Base-by-base conservation (phyloP, 371 early-diverging fungal species). In the Cokeromyces recurvatus region DNA sequence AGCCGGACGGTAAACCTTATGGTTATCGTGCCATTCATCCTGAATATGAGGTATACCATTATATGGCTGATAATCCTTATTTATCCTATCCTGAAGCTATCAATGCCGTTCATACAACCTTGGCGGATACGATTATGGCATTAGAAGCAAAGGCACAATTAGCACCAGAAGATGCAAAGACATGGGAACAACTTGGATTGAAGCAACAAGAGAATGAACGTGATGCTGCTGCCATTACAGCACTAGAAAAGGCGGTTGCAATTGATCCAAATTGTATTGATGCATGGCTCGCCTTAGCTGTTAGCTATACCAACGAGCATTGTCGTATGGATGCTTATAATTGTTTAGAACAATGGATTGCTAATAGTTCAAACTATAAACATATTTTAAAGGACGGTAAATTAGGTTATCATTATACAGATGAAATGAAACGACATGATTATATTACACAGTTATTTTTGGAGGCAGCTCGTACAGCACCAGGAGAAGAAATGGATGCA, bases 151-250 rank as follows among this genome's bases (percentile, higher is more conserved):
- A 82, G 7, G 85, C 93, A 14, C 89, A 92, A 57, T 66, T 80
- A 37, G 74, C 89, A 36, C 85, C 91, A 1, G 55, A 73, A 9
- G 85, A 94, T 67, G 90, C 94, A 0, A 57, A 62, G 0, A 81
- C 90, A 36, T 98, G 98, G 98, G 77, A 84, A 48, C 62, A 78
- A 50, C 78, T 98, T 2, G 98, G 98, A 20, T 65, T 87, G 16
- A 74, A 81, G 32, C 98, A 98, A 55, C 94, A 94, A 43, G 96
- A 98, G 59, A 96, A 95, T 55, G 98, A 98, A 63, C 86, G 91
- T 29, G 98, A 98, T 55, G 72, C 67, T 1, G 81, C 87, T 7
- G 96, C 98, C 0, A 93, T 98, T 51, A 86, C 91, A 0, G 93
- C 97, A 0, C 64, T 98, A 24, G 78, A 84, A 20, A 83, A 85